phyloP scores from a whole-genome alignment of 768 basidiomycete genomes.

The Leccinum rimulosum region DNA sequence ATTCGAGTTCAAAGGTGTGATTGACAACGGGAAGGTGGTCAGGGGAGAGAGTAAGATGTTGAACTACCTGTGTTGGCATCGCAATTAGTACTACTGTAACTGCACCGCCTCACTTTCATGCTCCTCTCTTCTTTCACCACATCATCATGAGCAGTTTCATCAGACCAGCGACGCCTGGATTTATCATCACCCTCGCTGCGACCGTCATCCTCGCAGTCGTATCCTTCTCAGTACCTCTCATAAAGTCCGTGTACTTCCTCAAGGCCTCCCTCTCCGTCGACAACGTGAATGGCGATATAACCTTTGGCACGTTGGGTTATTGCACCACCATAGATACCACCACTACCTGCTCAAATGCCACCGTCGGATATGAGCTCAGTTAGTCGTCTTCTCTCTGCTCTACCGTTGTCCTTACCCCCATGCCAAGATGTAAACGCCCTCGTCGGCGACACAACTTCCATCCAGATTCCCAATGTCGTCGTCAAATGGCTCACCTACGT shows the following conservation, averaged over 20 bases:
- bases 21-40: conserved; percentile 38
- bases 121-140: conserved; percentile 1
- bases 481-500: conserved; percentile 97
- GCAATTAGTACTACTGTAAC: conserved; percentile 3
- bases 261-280: conserved; percentile 58
- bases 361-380: conserved; percentile 89
- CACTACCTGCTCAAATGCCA: conserved; percentile 73
- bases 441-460: conserved; percentile 63
- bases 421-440: conserved; percentile 74
- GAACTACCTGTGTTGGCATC: conserved; percentile 36
- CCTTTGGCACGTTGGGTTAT: conserved; percentile 89
- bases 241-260: conserved; percentile 90
- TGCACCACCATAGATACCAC: conserved; percentile 59
- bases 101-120: conserved; percentile 16
- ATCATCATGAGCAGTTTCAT: conserved; percentile 63
- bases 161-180: conserved; percentile 88
- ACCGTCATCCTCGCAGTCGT: conserved; percentile 80
- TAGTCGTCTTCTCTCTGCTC: conserved; percentile 30
- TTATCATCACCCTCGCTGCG: conserved; percentile 77
- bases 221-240: conserved; percentile 84
- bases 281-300: conserved; percentile 58
- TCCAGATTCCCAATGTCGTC: conserved; percentile 77
- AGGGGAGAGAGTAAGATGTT: conserved; percentile 38
- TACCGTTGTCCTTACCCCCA: conserved; percentile 7
- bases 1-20: conserved; percentile 41